Conservation (phyloP, 2,329 filamentous ascomycete species). For the Cryphonectria naterciae region DNA sequence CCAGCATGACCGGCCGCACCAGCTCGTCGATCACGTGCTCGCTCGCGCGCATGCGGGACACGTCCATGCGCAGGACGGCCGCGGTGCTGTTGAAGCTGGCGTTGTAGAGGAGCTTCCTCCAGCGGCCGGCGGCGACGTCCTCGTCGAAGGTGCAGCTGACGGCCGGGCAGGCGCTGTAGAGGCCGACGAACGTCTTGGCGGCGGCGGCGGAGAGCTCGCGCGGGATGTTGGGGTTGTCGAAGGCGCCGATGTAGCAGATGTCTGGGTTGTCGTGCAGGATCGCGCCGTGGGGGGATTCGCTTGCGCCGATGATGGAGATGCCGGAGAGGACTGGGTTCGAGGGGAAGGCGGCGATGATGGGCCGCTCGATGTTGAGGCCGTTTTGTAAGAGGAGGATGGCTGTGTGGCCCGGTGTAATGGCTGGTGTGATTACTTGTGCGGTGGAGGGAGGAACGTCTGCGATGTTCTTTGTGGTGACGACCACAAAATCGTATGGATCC, state of each 20-base stretch:
- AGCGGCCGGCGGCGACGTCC: slow-evolving; percentile 47
- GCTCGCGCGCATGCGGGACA: slow-evolving; percentile 49
- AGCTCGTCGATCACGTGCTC: slow-evolving; percentile 49
- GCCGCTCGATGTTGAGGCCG: slow-evolving; percentile 65
- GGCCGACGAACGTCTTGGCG: slow-evolving; percentile 45
- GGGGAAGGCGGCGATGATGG: slow-evolving; percentile 54
- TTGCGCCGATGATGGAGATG: slow-evolving; percentile 56
- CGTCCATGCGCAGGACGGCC: slow-evolving; percentile 55
- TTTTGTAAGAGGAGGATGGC: slow-evolving; percentile 64
- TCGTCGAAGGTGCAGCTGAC: slow-evolving; percentile 45
- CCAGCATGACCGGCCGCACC: slow-evolving; percentile 56
- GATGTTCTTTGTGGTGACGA: slow-evolving; percentile 63
- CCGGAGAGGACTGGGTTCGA: slow-evolving; percentile 56
- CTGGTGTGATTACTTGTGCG: slow-evolving; percentile 53
- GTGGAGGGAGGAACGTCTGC: slow-evolving; percentile 56
- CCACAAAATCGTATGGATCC: slow-evolving; percentile 56
- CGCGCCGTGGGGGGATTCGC: slow-evolving; percentile 49
- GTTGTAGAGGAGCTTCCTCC: slow-evolving; percentile 53
- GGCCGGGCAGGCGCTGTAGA: slow-evolving; percentile 51
- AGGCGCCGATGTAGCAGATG: slow-evolving; percentile 42
- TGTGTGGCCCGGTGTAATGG: slow-evolving; percentile 54
- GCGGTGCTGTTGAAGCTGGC: slow-evolving; percentile 56
- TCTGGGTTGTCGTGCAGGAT: slow-evolving; percentile 60
- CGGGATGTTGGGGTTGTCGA: slow-evolving; percentile 45
- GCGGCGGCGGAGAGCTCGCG: slow-evolving; percentile 28